Percentiles rank a stretch among this genome's conserved stretches.
Conservation (phyloP, 2,329 filamentous ascomycete species). For the Apiospora saccharicola region DNA sequence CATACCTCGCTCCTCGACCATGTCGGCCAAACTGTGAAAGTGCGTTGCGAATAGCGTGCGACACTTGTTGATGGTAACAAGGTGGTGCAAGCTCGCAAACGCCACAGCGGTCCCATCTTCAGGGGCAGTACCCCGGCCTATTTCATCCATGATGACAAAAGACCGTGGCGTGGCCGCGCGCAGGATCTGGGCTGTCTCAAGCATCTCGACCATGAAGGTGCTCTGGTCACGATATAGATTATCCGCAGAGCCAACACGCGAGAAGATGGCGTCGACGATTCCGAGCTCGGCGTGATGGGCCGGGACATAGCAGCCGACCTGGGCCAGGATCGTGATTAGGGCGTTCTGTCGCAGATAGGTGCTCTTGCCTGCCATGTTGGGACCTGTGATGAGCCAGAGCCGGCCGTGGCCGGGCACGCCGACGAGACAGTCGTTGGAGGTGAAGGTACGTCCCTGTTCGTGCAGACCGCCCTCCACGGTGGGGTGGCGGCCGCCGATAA, state of each 20-base stretch:
- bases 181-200: slow-evolving; percentile 91
- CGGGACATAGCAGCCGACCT: slow-evolving; percentile 91
- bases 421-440: slow-evolving; percentile 85
- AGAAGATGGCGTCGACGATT: slow-evolving; percentile 95
- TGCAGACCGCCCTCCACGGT: slow-evolving; percentile 87
- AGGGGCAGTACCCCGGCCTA: slow-evolving; percentile 92
- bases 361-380: slow-evolving; percentile 99
- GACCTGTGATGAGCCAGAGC: slow-evolving; percentile 76
- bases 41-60: slow-evolving; percentile 93
- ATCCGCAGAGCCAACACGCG: slow-evolving; percentile 90
- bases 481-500: slow-evolving; percentile 87
- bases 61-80: slow-evolving; percentile 79
- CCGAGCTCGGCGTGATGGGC: slow-evolving; percentile 86
- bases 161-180: slow-evolving; percentile 82
- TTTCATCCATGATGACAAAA: slow-evolving; percentile 98
- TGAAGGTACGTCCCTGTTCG: slow-evolving; percentile 81
- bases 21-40: slow-evolving; percentile 85
- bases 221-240: slow-evolving; percentile 94
- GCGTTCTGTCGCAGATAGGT: slow-evolving; percentile 97
- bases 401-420: slow-evolving; percentile 70
- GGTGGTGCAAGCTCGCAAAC: slow-evolving; percentile 85
- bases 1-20: slow-evolving; percentile 65
- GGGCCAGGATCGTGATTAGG: slow-evolving; percentile 90
- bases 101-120: slow-evolving; percentile 91
- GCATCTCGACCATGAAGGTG: slow-evolving; percentile 99